Evolutionary conservation across 495 filamentous ascomycete genomes (phyloP).

Genomic region (Neurospora sp.): DNA sequence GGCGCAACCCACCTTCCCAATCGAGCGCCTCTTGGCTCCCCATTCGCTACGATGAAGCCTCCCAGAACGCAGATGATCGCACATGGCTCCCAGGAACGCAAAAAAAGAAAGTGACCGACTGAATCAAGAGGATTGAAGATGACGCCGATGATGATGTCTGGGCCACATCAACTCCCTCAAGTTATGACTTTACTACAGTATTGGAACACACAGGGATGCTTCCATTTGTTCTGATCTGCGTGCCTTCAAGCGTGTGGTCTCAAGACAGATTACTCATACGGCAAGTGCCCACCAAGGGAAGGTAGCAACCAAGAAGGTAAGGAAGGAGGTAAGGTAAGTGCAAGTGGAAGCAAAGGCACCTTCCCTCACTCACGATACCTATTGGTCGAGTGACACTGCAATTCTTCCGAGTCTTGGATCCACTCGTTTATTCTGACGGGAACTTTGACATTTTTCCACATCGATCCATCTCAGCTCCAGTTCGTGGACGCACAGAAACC

Average conservation of each 20-base stretch:
- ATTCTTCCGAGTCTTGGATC: neutral
- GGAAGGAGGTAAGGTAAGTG: neutral
- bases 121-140: neutral
- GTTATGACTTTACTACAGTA: neutral
- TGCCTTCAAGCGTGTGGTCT: neutral
- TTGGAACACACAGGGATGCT: neutral
- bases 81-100: neutral
- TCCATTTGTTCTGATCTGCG: neutral
- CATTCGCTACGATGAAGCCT: conserved; percentile 5
- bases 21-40: conserved; percentile 1
- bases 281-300: neutral
- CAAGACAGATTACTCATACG: neutral
- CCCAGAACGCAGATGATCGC: conserved; percentile 4
- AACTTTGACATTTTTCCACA: neutral
- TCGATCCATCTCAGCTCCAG: neutral
- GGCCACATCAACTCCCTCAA: neutral
- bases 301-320: neutral
- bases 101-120: neutral
- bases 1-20: conserved; percentile 8
- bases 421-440: neutral
- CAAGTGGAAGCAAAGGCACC: neutral
- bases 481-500: neutral
- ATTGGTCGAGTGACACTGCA: neutral
- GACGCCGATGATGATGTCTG: neutral
- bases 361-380: neutral